A percentile compares a stretch with the other conserved stretches of the same genome.
phyloP scores from a whole-genome alignment of 2,329 filamentous ascomycete genomes.

The Emmonsiellopsis sp. region DNA sequence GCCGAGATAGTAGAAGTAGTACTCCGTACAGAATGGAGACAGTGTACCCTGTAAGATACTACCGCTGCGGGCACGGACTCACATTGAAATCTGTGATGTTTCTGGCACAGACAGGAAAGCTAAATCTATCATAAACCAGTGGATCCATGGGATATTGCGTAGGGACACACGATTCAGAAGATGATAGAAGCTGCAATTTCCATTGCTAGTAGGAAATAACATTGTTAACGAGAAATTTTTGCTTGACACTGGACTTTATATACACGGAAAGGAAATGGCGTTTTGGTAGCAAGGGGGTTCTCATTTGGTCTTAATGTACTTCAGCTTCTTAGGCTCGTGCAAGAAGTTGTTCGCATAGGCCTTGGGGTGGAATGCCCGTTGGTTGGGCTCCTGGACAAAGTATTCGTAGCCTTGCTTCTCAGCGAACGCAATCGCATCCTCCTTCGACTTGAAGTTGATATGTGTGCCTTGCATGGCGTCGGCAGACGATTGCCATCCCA shows the following conservation, averaged over 20 bases:
- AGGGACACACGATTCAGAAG: background rate
- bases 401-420: constrained; percentile 99
- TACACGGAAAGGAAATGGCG: constrained; percentile 3
- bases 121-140: too few relatives aligned
- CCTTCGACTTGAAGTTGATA: constrained; percentile 82
- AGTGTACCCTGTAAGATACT: too few relatives aligned
- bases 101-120: too few relatives aligned
- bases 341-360: constrained; percentile 95
- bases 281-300: background rate
- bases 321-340: constrained; percentile 76
- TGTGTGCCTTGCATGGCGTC: constrained; percentile 93
- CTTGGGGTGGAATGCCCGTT: constrained; percentile 77
- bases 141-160: background rate
- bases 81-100: too few relatives aligned
- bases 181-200: background rate
- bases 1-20: too few relatives aligned
- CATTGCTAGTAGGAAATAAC: background rate
- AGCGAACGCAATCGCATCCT: constrained; percentile 88
- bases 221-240: background rate
- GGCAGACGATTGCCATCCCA: constrained; percentile 95
- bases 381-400: constrained; percentile 94
- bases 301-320: constrained; percentile 74
- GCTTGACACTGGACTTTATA: constrained; percentile 4
- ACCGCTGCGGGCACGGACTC: too few relatives aligned
- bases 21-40: too few relatives aligned